Evolutionary conservation across 2,329 filamentous ascomycete species (phyloP).

Genomic region (Penicillium sp.): DNA sequence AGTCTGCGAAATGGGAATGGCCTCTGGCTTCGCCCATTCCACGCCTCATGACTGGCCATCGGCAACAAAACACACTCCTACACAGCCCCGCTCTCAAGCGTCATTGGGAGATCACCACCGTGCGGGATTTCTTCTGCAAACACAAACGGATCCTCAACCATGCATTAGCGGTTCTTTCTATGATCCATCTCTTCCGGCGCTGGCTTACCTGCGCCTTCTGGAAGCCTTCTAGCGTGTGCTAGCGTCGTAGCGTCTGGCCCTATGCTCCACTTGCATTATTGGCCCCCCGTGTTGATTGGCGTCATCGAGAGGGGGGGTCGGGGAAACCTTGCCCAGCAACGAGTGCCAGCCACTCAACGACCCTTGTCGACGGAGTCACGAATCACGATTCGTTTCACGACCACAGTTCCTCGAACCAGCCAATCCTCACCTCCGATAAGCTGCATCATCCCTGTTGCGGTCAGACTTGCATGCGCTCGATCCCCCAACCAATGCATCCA

Average conservation of each 20-base stretch:
- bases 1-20: background rate
- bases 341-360: background rate
- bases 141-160: slow-evolving; percentile 16
- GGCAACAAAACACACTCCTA: background rate
- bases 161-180: slow-evolving; percentile 16
- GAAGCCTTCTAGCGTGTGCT: slow-evolving; percentile 25
- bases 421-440: slow-evolving; percentile 10
- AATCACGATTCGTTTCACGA: background rate
- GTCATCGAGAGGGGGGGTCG: background rate
- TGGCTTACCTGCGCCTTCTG: slow-evolving; percentile 19
- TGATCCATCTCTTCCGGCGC: background rate
- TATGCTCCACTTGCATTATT: background rate
- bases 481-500: background rate
- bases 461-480: slow-evolving; percentile 11
- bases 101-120: slow-evolving; percentile 14
- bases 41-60: slow-evolving; percentile 9
- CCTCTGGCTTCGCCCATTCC: background rate
- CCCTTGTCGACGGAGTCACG: background rate
- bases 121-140: slow-evolving; percentile 28
- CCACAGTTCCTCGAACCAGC: background rate
- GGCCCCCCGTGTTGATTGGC: background rate
- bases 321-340: background rate
- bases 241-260: slow-evolving; percentile 1
- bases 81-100: slow-evolving; percentile 19
- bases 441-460: slow-evolving; percentile 10